These are phyloP conservation scores for Crucibulum laeve DNA, from an alignment of 768 basidiomycete species.

Conservation along the genomic window DNA sequence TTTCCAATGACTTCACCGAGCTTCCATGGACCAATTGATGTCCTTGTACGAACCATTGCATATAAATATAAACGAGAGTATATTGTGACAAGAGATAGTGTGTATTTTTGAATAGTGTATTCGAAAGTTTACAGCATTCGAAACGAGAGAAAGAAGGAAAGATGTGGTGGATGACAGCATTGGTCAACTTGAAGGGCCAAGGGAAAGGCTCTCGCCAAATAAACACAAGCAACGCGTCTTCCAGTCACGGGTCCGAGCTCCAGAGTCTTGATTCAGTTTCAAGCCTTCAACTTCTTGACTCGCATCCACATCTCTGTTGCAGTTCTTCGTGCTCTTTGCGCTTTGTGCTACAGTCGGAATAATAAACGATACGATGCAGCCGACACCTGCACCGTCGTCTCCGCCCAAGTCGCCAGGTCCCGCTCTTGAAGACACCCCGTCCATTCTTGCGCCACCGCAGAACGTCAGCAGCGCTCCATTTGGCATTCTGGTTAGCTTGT, in stretches of 20 bases:
- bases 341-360: neutral
- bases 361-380: slow-evolving; percentile 41
- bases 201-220: slow-evolving; percentile 13
- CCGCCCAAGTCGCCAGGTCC: slow-evolving; percentile 40
- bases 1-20: slow-evolving; percentile 81
- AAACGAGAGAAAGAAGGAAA: too few relatives aligned
- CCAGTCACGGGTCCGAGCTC: slow-evolving; percentile 15
- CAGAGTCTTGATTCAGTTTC: neutral
- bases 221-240: slow-evolving; percentile 31
- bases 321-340: neutral
- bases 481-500: slow-evolving; percentile 61
- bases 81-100: neutral
- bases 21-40: slow-evolving; percentile 79
- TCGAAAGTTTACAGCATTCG: neutral
- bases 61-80: neutral
- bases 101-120: neutral
- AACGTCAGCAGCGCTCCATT: slow-evolving; percentile 72
- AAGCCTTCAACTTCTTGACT: neutral
- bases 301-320: neutral
- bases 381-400: slow-evolving; percentile 66
- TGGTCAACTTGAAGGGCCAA: too few relatives aligned
- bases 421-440: slow-evolving; percentile 18
- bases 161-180: too few relatives aligned
- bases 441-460: slow-evolving; percentile 54
- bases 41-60: slow-evolving; percentile 36